Conservation (phyloP, 139 green algal genomes). For the Chlamydomonas asymmetrica region DNA sequence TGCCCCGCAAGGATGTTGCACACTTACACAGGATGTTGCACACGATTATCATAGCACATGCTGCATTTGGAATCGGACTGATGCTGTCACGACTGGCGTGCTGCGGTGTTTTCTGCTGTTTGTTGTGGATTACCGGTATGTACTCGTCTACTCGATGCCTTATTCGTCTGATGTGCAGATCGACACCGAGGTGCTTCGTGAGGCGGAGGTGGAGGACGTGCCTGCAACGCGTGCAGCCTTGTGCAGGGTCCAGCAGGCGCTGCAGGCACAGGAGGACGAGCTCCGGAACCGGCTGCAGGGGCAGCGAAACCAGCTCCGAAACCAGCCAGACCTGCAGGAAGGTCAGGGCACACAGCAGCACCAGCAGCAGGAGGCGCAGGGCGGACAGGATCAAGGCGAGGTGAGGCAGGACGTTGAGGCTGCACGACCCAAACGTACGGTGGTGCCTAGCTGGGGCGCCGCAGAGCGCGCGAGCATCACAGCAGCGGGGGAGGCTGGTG, state of each 20-base stretch:
- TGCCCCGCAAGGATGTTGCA: too few species aligned
- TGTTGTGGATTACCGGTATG: not conserved
- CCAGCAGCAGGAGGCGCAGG: not conserved
- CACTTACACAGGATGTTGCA: too few species aligned
- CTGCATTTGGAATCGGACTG: not conserved
- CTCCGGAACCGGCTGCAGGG: not conserved
- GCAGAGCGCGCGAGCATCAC: too few species aligned
- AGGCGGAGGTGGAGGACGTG: slow-evolving; percentile 15
- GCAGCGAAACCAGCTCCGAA: not conserved
- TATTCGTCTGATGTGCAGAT: too few species aligned
- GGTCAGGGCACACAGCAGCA: not conserved
- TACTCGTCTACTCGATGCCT: not conserved
- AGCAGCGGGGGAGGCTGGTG: too few species aligned
- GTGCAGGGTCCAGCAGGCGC: not conserved
- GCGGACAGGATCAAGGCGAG: too few species aligned
- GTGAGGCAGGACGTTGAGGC: too few species aligned
- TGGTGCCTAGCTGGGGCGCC: too few species aligned
- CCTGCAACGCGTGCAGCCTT: not conserved
- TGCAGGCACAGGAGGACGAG: not conserved
- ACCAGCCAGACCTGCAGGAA: not conserved
- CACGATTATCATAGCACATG: not conserved
- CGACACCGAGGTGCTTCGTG: too few species aligned
- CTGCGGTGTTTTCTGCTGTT: not conserved
- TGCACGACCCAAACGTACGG: too few species aligned
- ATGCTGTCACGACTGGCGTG: not conserved